A percentile compares a stretch with the other conserved stretches of the same genome.
phyloP scores from a whole-genome alignment of 306 rosid genomes.

The Casuarina equisetifolia region DNA sequence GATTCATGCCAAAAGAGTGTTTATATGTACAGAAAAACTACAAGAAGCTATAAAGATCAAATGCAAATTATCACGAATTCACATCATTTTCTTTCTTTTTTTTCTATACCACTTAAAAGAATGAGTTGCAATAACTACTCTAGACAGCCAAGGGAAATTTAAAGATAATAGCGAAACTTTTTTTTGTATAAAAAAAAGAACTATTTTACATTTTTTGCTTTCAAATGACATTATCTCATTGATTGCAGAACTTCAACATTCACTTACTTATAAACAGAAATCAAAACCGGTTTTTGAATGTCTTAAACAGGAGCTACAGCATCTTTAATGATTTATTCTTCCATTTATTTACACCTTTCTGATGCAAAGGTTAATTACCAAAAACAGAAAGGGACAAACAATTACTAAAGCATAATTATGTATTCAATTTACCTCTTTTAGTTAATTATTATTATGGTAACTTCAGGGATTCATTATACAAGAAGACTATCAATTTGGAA shows the following conservation, averaged over 20 bases:
- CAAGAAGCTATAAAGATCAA: not conserved
- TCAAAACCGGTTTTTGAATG: too few species aligned
- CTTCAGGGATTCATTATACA: too few species aligned
- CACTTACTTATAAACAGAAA: too few species aligned
- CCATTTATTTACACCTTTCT: too few species aligned
- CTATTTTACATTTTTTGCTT: not conserved
- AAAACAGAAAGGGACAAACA: not conserved
- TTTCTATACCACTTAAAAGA: too few species aligned
- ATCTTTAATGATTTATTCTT: not conserved
- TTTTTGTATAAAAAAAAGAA: not conserved
- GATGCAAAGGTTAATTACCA: too few species aligned
- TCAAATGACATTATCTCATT: not conserved
- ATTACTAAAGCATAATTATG: not conserved
- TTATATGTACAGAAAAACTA: not conserved
- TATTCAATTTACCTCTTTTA: not conserved
- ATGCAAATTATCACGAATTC: not conserved
- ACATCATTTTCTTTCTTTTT: not conserved
- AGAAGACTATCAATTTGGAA: too few species aligned
- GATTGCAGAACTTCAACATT: too few species aligned
- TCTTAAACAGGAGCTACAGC: not conserved
- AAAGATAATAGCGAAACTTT: not conserved
- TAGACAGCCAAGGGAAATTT: not conserved
- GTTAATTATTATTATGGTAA: not conserved
- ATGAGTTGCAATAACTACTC: not conserved
- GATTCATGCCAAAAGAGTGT: not conserved